A percentile compares a stretch with the other conserved stretches of the same genome.
Conservation (phyloP, 345 rosid genomes). For the Syzygium aqueum region DNA sequence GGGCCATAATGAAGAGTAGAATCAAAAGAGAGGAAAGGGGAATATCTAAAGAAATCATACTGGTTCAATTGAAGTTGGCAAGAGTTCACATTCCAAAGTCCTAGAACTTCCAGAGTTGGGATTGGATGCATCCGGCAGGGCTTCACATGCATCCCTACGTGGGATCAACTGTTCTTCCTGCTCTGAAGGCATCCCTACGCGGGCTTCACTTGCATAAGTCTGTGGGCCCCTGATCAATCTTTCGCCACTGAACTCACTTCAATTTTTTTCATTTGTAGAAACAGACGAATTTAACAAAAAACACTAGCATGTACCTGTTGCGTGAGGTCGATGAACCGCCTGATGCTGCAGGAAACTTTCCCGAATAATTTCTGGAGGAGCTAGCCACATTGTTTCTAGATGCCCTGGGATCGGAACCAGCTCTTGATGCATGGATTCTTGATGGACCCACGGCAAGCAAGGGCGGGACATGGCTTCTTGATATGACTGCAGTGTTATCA, state of each 20-base stretch:
- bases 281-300: neutral
- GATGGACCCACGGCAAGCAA: neutral
- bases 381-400: neutral
- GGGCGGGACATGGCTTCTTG: neutral
- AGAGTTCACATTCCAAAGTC: neutral
- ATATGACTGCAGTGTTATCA: neutral
- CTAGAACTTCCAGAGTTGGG: neutral
- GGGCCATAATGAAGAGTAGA: neutral
- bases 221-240: neutral
- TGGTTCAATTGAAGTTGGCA: neutral
- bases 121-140: neutral
- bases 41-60: neutral
- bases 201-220: neutral
- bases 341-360: neutral
- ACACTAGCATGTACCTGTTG: neutral
- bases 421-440: neutral
- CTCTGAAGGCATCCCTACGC: neutral
- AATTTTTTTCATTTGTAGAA: neutral
- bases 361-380: neutral
- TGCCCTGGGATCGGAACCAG: neutral
- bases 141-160: neutral
- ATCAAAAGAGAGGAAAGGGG: neutral
- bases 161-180: neutral
- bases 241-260: neutral
- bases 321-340: neutral